Base-by-base conservation (phyloP, 768 basidiomycete species). In the Boletus huronensis region DNA sequence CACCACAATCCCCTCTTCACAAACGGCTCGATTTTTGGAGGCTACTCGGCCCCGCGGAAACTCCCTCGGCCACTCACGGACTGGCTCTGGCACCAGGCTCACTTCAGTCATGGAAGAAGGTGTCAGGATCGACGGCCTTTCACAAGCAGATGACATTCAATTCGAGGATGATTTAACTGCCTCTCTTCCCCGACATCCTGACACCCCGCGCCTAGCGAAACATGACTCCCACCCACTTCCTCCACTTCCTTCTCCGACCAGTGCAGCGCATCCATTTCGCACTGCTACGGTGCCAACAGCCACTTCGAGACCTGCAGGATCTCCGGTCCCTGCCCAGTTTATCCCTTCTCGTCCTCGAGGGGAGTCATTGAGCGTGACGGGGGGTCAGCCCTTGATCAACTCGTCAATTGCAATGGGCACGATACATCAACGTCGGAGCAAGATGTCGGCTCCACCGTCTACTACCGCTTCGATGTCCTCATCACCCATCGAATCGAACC, bases 191-290 rank as follows among this genome's bases (percentile, higher is more conserved):
- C 62, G 66, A 51, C 67, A 70, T 50, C 67, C 75, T 36, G 78
- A 79, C 42, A 76, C 76, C 8, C 74, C 76, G 29, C 79, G 74
- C 34, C 72, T 70, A 34, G 51, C 64, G 31, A 79, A 75, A 59
- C 74, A 73, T 60, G 82, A 84, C 39, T 82, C 82, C 9, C 87
- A 81, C 53, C 88, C 85, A 19, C 73, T 88, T 13, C 88, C 87
- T 17, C 85, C 85, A 41, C 67, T 87, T 45, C 87, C 85, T 38
- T 77, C 81, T 5, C 80, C 78, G 46, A 68, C 74, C 13, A 61
- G 66, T 28, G 61, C 68, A 44, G 48, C 58, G 7, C 69, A 62
- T 66, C 71, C 56, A 19, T 69, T 57, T 56, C 60, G 60, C 63
- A 74, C 53, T 58, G 60, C 66, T 44, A 59, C 53, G 0, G 53